Percentiles rank a stretch among this genome's conserved stretches.
These are phyloP conservation scores for Podila epicladia DNA, from an alignment of 192 early-diverging fungal genomes.

Conservation along the genomic window DNA sequence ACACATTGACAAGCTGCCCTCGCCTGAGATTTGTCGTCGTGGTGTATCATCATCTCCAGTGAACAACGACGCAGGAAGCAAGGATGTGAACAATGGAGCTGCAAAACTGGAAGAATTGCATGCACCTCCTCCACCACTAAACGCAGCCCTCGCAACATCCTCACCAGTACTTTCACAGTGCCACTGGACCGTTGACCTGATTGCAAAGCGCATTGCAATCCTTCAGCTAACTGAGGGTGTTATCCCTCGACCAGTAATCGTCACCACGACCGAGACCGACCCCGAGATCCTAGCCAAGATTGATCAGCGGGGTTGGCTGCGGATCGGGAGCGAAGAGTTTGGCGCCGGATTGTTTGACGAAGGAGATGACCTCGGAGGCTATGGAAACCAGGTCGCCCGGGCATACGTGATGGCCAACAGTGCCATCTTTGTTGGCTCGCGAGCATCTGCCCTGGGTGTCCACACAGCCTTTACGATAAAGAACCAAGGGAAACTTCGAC, in stretches of 20 bases:
- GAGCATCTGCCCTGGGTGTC: neutral
- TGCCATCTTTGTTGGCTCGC: conserved; percentile 40
- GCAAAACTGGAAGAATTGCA: neutral
- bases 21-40: conserved; percentile 15
- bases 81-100: neutral
- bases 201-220: conserved; percentile 27
- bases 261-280: conserved; percentile 44
- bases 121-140: neutral
- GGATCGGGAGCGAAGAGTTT: conserved; percentile 15
- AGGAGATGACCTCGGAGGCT: conserved; percentile 26
- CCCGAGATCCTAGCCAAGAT: conserved; percentile 15
- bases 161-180: conserved; percentile 1
- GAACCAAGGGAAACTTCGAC: conserved; percentile 3
- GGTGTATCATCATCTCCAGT: neutral
- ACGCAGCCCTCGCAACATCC: neutral
- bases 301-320: conserved; percentile 36
- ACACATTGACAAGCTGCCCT: conserved; percentile 37
- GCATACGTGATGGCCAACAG: conserved; percentile 33
- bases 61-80: neutral
- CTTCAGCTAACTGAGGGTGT: conserved; percentile 21
- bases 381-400: conserved; percentile 4
- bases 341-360: conserved; percentile 21
- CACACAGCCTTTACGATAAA: conserved; percentile 38
- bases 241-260: conserved; percentile 17
- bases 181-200: conserved; percentile 25